Evolutionary conservation across 805 yeast species (phyloP), one percentile per base, ranked within the genome.

Genomic region (Torulaspora indica): DNA sequence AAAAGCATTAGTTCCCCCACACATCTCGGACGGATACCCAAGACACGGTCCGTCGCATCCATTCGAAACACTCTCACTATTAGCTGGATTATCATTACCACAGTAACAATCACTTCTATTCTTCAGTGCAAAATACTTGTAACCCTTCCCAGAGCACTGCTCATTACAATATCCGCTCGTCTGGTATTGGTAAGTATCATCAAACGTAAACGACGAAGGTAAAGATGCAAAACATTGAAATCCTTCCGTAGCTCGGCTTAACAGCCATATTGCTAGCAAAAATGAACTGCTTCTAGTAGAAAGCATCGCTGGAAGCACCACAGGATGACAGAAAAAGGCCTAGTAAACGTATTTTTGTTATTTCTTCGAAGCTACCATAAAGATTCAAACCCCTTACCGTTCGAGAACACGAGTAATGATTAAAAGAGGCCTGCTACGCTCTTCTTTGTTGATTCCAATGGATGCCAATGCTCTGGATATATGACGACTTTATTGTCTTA

Each of bases 1-100:
- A 53, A 68, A 81, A 30, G 75, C 70, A 35, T 57, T 43, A 13
- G 74, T 67, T 30, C 83, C 83, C 50, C 88, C 88, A 66, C 95
- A 86, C 42, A 58, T 68, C 46, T 82, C 84, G 1, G 37, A 7
- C 5, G 72, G 70, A 55, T 72, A 85, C 6, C 88, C 93, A 28
- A 56, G 64, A 62, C 95, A 86, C 5, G 53, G 28, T 0, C 61
- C 51, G 43, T 50, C 43, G 47, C 68, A 63, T 4, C 52, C 38
- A 9, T 23, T 35, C 3, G 59, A 35, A 8, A 51, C 38, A 3
- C 56, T 24, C n/a, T 49, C 49, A 9, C 51, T 39, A 8, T 31
- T 27, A 5, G 51, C 31, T 2, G 66, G 61, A 28, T 49, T 42
- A 10, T 49, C 45, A 41, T 55, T 52, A 14, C 67, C 65, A 50